Evolutionary conservation across 1,284 basidiomycete species (phyloP).

Genomic region (Ceratobasidium sp.): DNA sequence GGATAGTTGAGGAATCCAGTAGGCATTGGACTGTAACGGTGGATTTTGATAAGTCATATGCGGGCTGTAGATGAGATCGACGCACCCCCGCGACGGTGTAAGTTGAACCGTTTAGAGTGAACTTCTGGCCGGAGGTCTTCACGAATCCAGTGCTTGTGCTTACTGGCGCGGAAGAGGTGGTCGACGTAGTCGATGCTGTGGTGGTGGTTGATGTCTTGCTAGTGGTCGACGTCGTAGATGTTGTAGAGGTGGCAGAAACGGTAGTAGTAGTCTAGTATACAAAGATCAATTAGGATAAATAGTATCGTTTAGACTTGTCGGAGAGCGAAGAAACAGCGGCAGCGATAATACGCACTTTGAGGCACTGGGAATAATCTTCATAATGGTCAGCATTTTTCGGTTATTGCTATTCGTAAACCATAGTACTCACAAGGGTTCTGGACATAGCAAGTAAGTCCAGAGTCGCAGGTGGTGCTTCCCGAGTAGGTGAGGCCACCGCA

Average conservation of each 20-base stretch:
- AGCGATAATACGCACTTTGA: constrained; percentile 1
- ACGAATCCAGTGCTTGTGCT: constrained; percentile 62
- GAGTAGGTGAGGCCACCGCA: constrained; percentile 49
- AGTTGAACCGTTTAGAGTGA: constrained; percentile 65
- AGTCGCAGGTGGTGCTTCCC: constrained; percentile 47
- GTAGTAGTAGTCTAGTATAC: constrained; percentile 44
- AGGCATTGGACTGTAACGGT: constrained; percentile 44
- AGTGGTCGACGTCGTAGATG: constrained; percentile 48
- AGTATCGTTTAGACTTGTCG: constrained; percentile 3
- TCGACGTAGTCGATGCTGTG: constrained; percentile 49
- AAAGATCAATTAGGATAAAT: constrained; percentile 17
- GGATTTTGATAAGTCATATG: constrained; percentile 65
- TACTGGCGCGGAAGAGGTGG: constrained; percentile 53
- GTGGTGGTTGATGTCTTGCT: constrained; percentile 51
- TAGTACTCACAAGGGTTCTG: constrained; percentile 44
- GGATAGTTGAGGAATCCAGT: constrained; percentile 45
- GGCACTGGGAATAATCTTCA: constrained; percentile 45
- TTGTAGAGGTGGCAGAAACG: constrained; percentile 7
- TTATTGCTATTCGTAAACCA: background rate
- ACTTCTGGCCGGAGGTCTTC: constrained; percentile 61
- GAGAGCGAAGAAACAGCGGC: constrained; percentile 16
- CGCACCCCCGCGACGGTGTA: constrained; percentile 66
- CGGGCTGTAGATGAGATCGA: constrained; percentile 51
- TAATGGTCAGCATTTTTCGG: background rate
- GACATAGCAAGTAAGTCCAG: constrained; percentile 45